A percentile compares a stretch with the other conserved stretches of the same genome.
These are phyloP conservation scores for Gossypium gossypioides DNA, from an alignment of 441 rosid genomes.

Conservation along the genomic window DNA sequence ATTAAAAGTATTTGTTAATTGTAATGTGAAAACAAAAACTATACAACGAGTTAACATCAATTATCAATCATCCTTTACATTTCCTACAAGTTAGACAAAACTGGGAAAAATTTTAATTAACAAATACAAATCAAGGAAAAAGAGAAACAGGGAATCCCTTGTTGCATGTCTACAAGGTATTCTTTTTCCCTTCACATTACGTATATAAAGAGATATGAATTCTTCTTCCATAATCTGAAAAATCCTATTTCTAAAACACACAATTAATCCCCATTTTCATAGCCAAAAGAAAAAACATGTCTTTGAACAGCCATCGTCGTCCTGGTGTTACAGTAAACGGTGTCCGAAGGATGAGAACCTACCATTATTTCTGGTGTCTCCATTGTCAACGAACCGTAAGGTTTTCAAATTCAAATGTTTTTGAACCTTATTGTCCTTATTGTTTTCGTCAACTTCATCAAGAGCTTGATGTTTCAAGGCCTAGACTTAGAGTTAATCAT, in stretches of 20 bases:
- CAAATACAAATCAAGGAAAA: background rate
- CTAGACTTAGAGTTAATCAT: conserved; percentile 13
- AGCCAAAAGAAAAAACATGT: conserved; percentile 26
- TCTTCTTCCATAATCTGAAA: background rate
- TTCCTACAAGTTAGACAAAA: background rate
- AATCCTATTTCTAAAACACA: background rate
- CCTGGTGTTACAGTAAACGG: conserved; percentile 47
- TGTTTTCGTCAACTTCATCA: conserved; percentile 35
- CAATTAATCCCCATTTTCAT: background rate
- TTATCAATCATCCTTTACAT: conserved; percentile 26
- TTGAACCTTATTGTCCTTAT: conserved; percentile 41
- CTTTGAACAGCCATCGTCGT: conserved; percentile 29
- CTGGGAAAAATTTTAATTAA: background rate
- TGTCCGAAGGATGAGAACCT: conserved; percentile 46
- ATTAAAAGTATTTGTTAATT: too few relatives aligned
- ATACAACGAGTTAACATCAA: background rate
- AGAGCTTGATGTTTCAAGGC: conserved; percentile 42
- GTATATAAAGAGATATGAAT: background rate
- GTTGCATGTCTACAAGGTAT: conserved; percentile 21
- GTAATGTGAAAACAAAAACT: too few relatives aligned
- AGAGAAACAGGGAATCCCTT: conserved; percentile 23
- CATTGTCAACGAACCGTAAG: conserved; percentile 45
- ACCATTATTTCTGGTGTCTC: conserved; percentile 60
- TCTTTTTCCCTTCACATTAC: conserved; percentile 13
- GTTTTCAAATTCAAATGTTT: conserved; percentile 29